Base-by-base conservation (phyloP, 139 green algal species). In the Picochlorum sp. region DNA sequence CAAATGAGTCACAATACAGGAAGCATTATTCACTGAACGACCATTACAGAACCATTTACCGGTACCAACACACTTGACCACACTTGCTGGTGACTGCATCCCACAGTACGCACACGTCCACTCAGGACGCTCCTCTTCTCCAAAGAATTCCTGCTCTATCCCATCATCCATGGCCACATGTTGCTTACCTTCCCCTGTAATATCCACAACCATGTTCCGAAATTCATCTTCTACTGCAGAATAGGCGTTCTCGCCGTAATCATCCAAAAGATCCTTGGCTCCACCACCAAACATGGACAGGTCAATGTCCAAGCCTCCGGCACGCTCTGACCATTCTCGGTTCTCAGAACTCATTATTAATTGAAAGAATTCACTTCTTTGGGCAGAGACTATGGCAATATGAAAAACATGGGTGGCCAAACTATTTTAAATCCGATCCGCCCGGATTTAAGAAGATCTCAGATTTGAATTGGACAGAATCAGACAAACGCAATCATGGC, bases 41-140 rank as follows among this genome's bases (percentile, higher is more conserved):
- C 80, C 86, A 75, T 98, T 97, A 80, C 92, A 98, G 58, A 97
- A 97, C 87, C 89, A 95, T 52, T 96, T 96, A 46, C 82, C 80
- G 14, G 75, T 94, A 7, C 69, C 78, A 11, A 94, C 62, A 81
- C 93, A 98, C 65, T 92, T 90, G 21, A 90, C 92, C 7, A 98
- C 92, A 61, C 77, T 89, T 1, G 86, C 76, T 1, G 92, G 81
- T 63, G 88, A 95, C 67, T 88, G 76, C 32, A 97, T 88, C 34
- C 90, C 92, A 72, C 93, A 98, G 73, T 98, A 98, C 61, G 78
- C 67, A 82, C 84, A 90, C 1, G 84, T 83, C 70, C 71, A 83
- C 68, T 89, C 82, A 1, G 84, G 74, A 18, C 71, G 69, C 30
- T 79, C 67, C 44, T 65, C 81, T 41, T 78, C 79, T 54, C 86